A percentile compares a stretch with the other conserved stretches of the same genome.
Evolutionary conservation across 352 stramenopile species (phyloP).

Genomic region (Phytophthora agathidicida): DNA sequence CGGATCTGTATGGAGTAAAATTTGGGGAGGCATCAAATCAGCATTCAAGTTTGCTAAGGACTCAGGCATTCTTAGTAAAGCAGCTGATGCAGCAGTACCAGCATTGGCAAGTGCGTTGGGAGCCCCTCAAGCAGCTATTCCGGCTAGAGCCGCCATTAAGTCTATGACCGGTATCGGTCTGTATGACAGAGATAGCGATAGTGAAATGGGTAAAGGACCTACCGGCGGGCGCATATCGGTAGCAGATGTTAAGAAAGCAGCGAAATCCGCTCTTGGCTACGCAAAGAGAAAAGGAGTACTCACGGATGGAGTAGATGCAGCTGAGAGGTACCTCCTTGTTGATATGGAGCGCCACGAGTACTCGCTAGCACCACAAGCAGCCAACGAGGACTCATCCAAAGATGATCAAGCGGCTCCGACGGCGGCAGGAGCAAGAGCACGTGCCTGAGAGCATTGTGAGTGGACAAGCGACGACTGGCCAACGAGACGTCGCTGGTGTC

Average conservation of each 20-base stretch:
- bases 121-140: no score
- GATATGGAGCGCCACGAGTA: no score
- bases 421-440: no score
- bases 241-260: slow-evolving; percentile 7
- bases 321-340: background rate
- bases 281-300: slow-evolving; percentile 13
- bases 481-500: no score
- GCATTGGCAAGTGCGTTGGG: slow-evolving; percentile 1
- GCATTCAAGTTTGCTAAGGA: slow-evolving; percentile 22
- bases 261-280: background rate
- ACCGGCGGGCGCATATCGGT: background rate
- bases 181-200: slow-evolving; percentile 9
- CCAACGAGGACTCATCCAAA: no score
- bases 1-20: slow-evolving; percentile 19
- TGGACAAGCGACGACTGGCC: no score
- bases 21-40: slow-evolving; percentile 21
- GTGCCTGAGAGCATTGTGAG: no score
- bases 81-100: background rate
- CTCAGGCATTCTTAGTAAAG: background rate
- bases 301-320: slow-evolving; percentile 11
- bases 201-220: background rate
- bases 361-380: no score
- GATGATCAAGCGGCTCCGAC: no score
- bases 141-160: background rate
- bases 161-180: slow-evolving; percentile 1